phyloP scores from a whole-genome alignment of 2,329 filamentous ascomycete genomes.

The Tolypocladium inflatum region DNA sequence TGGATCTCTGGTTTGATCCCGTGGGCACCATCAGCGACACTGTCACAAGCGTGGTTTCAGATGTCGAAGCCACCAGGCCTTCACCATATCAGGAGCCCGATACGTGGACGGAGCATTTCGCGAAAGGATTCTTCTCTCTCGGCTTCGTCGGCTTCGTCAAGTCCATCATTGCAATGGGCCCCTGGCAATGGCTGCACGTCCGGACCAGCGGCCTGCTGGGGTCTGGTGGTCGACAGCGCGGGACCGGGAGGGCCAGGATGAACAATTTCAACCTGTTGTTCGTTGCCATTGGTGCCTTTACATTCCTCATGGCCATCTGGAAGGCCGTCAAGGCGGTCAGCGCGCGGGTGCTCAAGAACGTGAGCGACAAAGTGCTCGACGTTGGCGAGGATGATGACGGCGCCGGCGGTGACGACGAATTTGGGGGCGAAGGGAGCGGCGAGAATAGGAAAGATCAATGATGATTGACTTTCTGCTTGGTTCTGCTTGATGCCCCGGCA shows the following conservation, averaged over 20 bases:
- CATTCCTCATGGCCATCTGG: constrained; percentile 77
- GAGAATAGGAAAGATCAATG: constrained; percentile 22
- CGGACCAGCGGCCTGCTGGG: constrained; percentile 49
- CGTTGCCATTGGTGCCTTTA: constrained; percentile 69
- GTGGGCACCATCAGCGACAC: constrained; percentile 48
- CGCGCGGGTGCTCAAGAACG: constrained; percentile 61
- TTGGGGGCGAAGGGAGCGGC: constrained; percentile 31
- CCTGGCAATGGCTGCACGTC: constrained; percentile 71
- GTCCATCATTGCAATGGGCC: constrained; percentile 61
- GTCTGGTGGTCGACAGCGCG: constrained; percentile 37
- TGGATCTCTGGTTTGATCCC: constrained; percentile 81
- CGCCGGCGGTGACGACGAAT: constrained; percentile 46
- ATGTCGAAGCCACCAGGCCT: constrained; percentile 24
- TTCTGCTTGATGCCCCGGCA: not conserved
- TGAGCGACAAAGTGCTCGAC: constrained; percentile 74
- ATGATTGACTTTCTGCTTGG: constrained; percentile 4
- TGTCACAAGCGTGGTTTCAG: constrained; percentile 34
- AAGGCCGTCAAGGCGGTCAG: constrained; percentile 70
- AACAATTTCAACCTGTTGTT: constrained; percentile 73
- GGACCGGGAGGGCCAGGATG: constrained; percentile 66
- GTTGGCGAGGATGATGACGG: constrained; percentile 54
- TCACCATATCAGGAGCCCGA: constrained; percentile 37
- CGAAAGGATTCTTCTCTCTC: constrained; percentile 84
- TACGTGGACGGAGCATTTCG: constrained; percentile 74
- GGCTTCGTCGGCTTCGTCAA: constrained; percentile 81